phyloP scores from a whole-genome alignment of 192 early-diverging fungal species.

The Lobulomyces angularis region DNA sequence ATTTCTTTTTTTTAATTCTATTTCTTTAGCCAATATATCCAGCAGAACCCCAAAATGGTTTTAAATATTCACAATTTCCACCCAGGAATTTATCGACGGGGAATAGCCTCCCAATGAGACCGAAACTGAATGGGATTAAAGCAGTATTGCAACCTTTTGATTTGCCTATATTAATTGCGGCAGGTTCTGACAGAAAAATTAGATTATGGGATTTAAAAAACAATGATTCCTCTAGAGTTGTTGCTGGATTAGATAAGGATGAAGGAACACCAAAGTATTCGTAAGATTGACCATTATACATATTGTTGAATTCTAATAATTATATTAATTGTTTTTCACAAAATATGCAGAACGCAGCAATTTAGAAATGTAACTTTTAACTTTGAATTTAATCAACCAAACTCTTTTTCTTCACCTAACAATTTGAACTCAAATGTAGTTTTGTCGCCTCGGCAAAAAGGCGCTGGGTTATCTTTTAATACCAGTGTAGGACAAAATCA shows the following conservation, averaged over 20 bases:
- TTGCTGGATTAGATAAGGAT: conserved; percentile 47
- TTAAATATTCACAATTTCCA: not conserved
- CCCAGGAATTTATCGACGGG: conserved; percentile 1
- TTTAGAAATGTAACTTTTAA: conserved; percentile 43
- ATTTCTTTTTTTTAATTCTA: conserved; percentile 5
- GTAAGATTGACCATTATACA: conserved; percentile 28
- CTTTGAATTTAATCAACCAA: conserved; percentile 36
- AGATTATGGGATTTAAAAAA: conserved; percentile 66
- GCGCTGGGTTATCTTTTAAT: too few relatives aligned
- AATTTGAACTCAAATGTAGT: not conserved
- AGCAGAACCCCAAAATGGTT: not conserved
- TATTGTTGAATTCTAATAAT: conserved; percentile 1
- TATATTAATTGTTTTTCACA: conserved; percentile 4
- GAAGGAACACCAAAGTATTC: conserved; percentile 47
- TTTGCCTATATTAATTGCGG: conserved; percentile 57
- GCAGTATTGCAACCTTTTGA: conserved; percentile 42
- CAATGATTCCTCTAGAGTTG: conserved; percentile 61
- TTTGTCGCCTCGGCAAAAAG: too few relatives aligned
- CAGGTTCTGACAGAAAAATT: conserved; percentile 73
- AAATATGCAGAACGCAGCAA: conserved; percentile 33
- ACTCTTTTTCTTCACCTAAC: conserved; percentile 10
- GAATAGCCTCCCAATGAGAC: not conserved
- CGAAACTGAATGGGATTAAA: conserved; percentile 25
- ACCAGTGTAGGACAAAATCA: too few relatives aligned
- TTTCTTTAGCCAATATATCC: conserved; percentile 3